phyloP scores from a whole-genome alignment of 108 stramenopile species.

The Epipyxis sp. region DNA sequence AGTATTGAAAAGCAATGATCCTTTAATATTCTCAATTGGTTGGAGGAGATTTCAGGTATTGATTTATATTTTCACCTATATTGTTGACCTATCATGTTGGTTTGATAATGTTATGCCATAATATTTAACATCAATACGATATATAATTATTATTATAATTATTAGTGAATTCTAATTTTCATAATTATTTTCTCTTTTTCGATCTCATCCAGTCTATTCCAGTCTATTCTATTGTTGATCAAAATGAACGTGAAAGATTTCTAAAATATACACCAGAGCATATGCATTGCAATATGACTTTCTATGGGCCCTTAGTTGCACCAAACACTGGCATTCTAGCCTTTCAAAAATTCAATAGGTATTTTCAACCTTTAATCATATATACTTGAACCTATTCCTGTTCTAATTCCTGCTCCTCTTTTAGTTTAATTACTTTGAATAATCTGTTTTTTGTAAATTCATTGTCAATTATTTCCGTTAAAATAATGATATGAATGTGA shows the following conservation, averaged over 20 bases:
- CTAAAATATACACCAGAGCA: conserved; percentile 98
- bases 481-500: too few relatives aligned
- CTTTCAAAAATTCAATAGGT: conserved; percentile 72
- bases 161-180: conserved; percentile 51
- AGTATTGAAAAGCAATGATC: conserved; percentile 82
- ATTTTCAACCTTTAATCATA: too few relatives aligned
- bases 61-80: background rate
- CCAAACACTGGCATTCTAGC: conserved; percentile 95
- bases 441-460: too few relatives aligned
- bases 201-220: background rate
- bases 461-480: conserved; percentile 12
- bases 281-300: conserved; percentile 96
- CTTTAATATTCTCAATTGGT: conserved; percentile 87
- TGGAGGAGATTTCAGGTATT: conserved; percentile 72
- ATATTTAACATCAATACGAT: conserved; percentile 71
- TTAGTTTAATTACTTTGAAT: too few relatives aligned
- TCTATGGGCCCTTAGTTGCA: conserved; percentile 87
- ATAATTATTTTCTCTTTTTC: background rate
- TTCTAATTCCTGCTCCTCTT: too few relatives aligned
- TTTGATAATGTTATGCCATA: too few relatives aligned
- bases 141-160: conserved; percentile 68
- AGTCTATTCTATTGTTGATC: background rate
- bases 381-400: too few relatives aligned
- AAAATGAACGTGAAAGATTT: conserved; percentile 53
- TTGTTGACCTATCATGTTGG: background rate